These are phyloP conservation scores for Stromatinia cepivora DNA, from an alignment of 2,329 filamentous ascomycete species.

Conservation along the genomic window DNA sequence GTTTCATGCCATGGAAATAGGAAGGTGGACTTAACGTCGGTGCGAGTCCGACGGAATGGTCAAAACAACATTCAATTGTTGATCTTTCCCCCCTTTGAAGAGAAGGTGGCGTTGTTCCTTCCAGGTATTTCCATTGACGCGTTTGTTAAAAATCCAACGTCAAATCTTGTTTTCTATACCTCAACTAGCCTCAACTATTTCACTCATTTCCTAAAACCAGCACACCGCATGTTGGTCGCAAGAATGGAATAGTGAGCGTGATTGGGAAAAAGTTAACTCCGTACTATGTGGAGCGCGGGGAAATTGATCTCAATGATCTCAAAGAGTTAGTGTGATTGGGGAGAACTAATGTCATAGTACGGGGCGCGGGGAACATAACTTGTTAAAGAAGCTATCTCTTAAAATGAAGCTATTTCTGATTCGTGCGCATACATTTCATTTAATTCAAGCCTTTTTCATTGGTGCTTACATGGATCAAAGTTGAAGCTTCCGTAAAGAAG, in stretches of 20 bases:
- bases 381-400: neutral
- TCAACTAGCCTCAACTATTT: no score
- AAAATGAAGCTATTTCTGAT: neutral
- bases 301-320: neutral
- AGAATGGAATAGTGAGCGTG: neutral
- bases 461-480: neutral
- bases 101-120: neutral
- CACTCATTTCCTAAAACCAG: neutral
- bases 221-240: neutral
- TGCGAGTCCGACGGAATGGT: no score
- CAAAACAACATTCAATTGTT: slow-evolving; percentile 1
- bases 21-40: no score
- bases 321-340: neutral
- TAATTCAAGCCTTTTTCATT: neutral
- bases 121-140: neutral
- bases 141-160: neutral
- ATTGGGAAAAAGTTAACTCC: neutral
- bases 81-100: neutral
- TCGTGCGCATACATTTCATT: neutral
- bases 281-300: neutral
- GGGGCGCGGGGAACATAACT: neutral
- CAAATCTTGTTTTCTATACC: neutral
- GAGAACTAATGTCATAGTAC: neutral
- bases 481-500: neutral
- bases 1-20: neutral